These are phyloP conservation scores for Emmonsiellopsis sp. DNA, from an alignment of 2,329 filamentous ascomycete genomes.

Conservation along the genomic window DNA sequence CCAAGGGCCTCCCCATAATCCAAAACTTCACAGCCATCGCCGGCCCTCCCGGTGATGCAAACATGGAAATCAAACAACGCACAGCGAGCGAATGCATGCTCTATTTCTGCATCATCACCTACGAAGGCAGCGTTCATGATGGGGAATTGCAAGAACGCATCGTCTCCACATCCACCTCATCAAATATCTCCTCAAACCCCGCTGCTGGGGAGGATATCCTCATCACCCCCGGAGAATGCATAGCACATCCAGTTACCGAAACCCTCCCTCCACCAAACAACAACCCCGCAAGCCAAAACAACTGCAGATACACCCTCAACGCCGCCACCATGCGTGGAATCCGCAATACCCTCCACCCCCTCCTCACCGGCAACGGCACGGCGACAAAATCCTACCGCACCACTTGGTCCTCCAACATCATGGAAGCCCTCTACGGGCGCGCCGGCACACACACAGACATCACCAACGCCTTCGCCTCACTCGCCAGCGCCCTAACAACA, in stretches of 20 bases:
- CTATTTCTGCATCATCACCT: background rate
- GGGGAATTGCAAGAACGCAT: background rate
- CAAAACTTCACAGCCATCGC: background rate
- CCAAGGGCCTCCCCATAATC: background rate
- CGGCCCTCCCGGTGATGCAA: background rate
- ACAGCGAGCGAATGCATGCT: background rate
- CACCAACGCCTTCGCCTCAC: background rate
- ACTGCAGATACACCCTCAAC: background rate
- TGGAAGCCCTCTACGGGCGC: background rate
- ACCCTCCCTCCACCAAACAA: no score
- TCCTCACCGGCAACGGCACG: background rate
- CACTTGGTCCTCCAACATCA: background rate
- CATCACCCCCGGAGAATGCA: background rate
- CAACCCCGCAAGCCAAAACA: background rate
- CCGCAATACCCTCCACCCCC: background rate
- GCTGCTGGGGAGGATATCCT: background rate
- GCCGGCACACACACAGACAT: background rate
- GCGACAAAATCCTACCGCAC: background rate
- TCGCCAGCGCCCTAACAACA: background rate
- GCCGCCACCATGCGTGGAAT: background rate
- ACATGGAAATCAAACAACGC: background rate
- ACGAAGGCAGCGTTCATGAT: background rate
- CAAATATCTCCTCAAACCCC: background rate
- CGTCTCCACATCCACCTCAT: background rate
- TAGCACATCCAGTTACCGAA: background rate